Evolutionary conservation across 352 stramenopile species (phyloP).

Genomic region (Globisporangium uncinulatum): DNA sequence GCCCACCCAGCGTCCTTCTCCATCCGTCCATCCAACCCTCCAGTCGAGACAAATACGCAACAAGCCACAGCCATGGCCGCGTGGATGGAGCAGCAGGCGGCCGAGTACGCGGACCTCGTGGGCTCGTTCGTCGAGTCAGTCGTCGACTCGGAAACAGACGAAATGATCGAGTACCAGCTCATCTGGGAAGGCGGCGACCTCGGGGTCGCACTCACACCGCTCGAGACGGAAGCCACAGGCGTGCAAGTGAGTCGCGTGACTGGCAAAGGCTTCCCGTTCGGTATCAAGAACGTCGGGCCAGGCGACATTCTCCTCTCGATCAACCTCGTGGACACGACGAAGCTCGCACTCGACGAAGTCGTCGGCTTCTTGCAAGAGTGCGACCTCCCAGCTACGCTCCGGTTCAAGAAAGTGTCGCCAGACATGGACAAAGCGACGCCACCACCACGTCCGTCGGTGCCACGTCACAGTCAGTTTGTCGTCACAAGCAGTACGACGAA

Average conservation of each 20-base stretch:
- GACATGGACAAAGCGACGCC: conserved; percentile 32
- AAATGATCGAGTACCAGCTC: conserved; percentile 86
- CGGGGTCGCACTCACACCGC: conserved; percentile 74
- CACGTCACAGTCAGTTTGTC: conserved; percentile 57
- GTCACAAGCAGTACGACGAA: conserved; percentile 53
- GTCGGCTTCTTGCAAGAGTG: conserved; percentile 80
- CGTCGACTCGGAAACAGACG: conserved; percentile 74
- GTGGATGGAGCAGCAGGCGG: conserved; percentile 85
- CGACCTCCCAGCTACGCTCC: conserved; percentile 76
- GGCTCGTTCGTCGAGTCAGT: conserved; percentile 84
- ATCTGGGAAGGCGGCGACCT: conserved; percentile 86
- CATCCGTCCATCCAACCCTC: too few species aligned
- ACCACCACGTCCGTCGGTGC: conserved; percentile 25
- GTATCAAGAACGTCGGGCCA: conserved; percentile 84
- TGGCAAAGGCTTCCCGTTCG: conserved; percentile 82
- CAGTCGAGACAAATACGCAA: too few species aligned
- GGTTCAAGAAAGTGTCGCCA: conserved; percentile 80
- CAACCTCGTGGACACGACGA: conserved; percentile 78
- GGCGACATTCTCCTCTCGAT: conserved; percentile 80
- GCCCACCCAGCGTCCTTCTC: too few species aligned
- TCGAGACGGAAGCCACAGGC: conserved; percentile 46
- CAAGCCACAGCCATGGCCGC: conserved; percentile 12
- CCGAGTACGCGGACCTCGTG: conserved; percentile 79
- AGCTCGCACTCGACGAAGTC: conserved; percentile 74
- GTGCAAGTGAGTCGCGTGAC: conserved; percentile 80